Evolutionary conservation across 2,329 filamentous ascomycete species (phyloP).

Genomic region (Penicillium verrucosum): DNA sequence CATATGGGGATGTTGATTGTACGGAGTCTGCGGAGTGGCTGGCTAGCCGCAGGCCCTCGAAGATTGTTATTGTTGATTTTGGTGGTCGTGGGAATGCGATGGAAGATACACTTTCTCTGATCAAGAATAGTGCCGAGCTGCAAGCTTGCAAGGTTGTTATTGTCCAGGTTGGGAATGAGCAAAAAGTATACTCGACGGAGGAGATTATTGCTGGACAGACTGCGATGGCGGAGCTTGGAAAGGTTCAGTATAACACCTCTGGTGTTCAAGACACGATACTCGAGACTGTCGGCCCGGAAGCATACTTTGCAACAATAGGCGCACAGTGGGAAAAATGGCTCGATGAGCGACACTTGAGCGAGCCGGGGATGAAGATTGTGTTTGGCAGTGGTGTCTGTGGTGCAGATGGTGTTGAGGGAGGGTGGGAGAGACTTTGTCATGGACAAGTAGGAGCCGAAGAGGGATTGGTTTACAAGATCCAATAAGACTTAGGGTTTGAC

Average conservation of each 20-base stretch:
- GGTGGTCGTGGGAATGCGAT: slow-evolving; percentile 11
- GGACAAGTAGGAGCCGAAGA: slow-evolving; percentile 13
- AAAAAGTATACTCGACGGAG: slow-evolving; percentile 13
- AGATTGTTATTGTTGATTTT: slow-evolving; percentile 20
- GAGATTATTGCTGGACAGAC: neutral
- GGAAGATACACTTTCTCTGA: neutral
- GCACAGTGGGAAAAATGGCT: slow-evolving; percentile 12
- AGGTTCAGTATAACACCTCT: slow-evolving; percentile 13
- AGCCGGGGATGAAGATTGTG: slow-evolving; percentile 12
- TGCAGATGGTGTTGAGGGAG: slow-evolving; percentile 14
- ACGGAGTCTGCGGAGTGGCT: slow-evolving; percentile 9
- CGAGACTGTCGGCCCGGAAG: neutral
- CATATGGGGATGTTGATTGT: slow-evolving; percentile 3
- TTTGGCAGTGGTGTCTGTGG: slow-evolving; percentile 14
- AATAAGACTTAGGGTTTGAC: neutral
- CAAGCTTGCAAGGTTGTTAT: slow-evolving; percentile 4
- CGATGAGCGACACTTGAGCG: slow-evolving; percentile 3
- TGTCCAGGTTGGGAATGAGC: slow-evolving; percentile 15
- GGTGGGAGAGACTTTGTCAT: slow-evolving; percentile 11
- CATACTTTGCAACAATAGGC: neutral
- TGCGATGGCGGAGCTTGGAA: slow-evolving; percentile 1
- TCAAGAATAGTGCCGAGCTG: slow-evolving; percentile 2
- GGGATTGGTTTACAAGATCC: slow-evolving; percentile 18
- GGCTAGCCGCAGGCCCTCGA: neutral
- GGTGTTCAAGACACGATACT: slow-evolving; percentile 11